Evolutionary conservation across 177 flowering plant genomes (phyloP).

Genomic region (Telopea speciosissima): DNA sequence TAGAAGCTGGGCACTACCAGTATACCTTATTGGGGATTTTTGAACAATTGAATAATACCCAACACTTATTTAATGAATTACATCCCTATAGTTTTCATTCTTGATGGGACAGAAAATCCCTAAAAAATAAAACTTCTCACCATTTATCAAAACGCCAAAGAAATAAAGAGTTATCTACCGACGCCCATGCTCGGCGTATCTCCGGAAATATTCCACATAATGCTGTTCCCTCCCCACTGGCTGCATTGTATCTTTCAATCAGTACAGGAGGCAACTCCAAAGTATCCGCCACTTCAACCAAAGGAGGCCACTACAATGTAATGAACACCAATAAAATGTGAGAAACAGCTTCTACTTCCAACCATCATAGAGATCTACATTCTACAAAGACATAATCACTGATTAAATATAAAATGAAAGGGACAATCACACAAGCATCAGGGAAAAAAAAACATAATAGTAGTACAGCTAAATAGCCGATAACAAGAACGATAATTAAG

Average conservation of each 20-base stretch:
- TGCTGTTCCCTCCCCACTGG: conserved; percentile 98
- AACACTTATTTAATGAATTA: not conserved
- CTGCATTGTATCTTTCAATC: conserved; percentile 87
- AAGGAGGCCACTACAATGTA: conserved; percentile 86
- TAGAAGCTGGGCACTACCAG: too few relatives aligned
- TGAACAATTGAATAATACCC: not conserved
- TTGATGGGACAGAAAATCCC: not conserved
- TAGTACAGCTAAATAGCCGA: too few relatives aligned
- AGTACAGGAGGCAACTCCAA: conserved; percentile 87
- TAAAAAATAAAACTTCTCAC: conserved; percentile 34
- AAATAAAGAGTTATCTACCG: conserved; percentile 90
- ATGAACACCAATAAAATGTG: not conserved
- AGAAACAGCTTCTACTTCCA: not conserved
- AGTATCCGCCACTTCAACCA: conserved; percentile 80
- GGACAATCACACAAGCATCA: too few relatives aligned
- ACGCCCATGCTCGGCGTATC: conserved; percentile 98
- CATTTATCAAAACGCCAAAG: conserved; percentile 98
- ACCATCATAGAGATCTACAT: not conserved
- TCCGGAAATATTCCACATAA: conserved; percentile 98
- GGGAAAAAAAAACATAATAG: too few relatives aligned
- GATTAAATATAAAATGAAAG: not conserved
- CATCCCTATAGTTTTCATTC: not conserved
- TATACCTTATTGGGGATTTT: not conserved
- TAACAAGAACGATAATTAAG: too few relatives aligned
- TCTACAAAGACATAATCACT: not conserved